These are phyloP conservation scores for Euphrasia arctica DNA, from an alignment of 305 asterid genomes.

Conservation along the genomic window DNA sequence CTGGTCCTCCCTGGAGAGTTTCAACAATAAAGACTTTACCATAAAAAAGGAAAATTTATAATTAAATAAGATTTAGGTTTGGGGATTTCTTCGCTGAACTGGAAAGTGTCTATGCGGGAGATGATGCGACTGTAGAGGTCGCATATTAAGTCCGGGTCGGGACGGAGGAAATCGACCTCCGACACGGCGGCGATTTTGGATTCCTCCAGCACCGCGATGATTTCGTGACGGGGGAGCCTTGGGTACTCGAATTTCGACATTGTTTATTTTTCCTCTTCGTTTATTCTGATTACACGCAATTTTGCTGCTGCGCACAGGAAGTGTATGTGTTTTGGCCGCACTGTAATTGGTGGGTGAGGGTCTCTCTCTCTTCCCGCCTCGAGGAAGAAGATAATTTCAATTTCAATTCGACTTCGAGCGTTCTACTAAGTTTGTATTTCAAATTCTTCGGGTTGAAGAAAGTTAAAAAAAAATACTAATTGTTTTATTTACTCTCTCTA, in stretches of 20 bases:
- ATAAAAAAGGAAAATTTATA: neutral
- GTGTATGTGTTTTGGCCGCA: neutral
- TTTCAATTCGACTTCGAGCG: too few species aligned
- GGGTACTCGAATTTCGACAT: conserved; percentile 61
- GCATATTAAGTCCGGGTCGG: conserved; percentile 46
- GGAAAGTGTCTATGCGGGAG: conserved; percentile 34
- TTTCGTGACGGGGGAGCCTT: conserved; percentile 41
- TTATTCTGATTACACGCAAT: neutral
- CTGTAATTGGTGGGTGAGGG: neutral
- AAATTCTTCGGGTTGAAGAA: too few species aligned
- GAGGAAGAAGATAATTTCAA: neutral
- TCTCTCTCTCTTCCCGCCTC: neutral
- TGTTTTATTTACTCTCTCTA: too few species aligned
- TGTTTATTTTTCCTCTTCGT: neutral
- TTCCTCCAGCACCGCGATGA: conserved; percentile 35
- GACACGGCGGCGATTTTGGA: conserved; percentile 44
- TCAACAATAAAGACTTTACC: neutral
- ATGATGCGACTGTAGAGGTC: conserved; percentile 48
- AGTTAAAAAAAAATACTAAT: too few species aligned
- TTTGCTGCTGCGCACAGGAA: neutral
- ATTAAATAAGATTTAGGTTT: conserved; percentile 20
- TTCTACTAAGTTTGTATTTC: too few species aligned
- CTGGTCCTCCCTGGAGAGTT: conserved; percentile 55
- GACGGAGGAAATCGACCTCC: conserved; percentile 47
- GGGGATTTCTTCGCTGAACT: conserved; percentile 30